Percentiles rank a stretch among this genome's conserved stretches.
Evolutionary conservation across 2,329 filamentous ascomycete species (phyloP).

Genomic region (Verticillium nubilum): DNA sequence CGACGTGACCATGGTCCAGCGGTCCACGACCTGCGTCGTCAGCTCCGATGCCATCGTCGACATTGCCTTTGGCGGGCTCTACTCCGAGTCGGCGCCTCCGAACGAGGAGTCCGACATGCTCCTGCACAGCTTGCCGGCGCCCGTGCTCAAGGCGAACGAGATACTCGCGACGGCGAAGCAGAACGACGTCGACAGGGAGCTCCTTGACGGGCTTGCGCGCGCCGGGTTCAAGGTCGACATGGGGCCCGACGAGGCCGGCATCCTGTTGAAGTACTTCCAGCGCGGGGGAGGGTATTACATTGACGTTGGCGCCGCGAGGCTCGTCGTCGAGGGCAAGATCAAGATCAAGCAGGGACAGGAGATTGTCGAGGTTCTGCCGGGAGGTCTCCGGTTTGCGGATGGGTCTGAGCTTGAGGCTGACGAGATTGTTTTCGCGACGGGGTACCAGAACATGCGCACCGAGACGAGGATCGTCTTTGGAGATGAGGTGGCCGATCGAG

Average conservation of each 20-base stretch:
- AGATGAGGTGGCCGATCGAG: conserved; percentile 39
- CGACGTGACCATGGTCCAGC: conserved; percentile 64
- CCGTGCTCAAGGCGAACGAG: conserved; percentile 57
- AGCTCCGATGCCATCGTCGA: conserved; percentile 48
- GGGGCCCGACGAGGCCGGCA: conserved; percentile 41
- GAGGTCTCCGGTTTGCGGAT: conserved; percentile 37
- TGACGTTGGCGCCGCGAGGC: conserved; percentile 18
- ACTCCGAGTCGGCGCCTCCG: conserved; percentile 48
- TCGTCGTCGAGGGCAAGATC: conserved; percentile 25
- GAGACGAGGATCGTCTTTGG: conserved; percentile 43
- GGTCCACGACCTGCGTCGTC: conserved; percentile 60
- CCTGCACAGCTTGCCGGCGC: conserved; percentile 50
- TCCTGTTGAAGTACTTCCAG: conserved; percentile 37
- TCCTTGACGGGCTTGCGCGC: conserved; percentile 38
- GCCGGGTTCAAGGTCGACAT: conserved; percentile 58
- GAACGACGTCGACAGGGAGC: conserved; percentile 29
- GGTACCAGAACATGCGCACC: conserved; percentile 49
- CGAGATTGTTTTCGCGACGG: conserved; percentile 39
- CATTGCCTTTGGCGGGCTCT: conserved; percentile 46
- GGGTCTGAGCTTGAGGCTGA: conserved; percentile 25
- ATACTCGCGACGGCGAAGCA: conserved; percentile 31
- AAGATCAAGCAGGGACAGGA: conserved; percentile 44
- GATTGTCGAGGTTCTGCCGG: conserved; percentile 42
- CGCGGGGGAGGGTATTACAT: conserved; percentile 24
- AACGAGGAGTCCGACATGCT: conserved; percentile 63